Evolutionary conservation across 352 stramenopile species (phyloP).

Genomic region (Phytophthora pluvialis): DNA sequence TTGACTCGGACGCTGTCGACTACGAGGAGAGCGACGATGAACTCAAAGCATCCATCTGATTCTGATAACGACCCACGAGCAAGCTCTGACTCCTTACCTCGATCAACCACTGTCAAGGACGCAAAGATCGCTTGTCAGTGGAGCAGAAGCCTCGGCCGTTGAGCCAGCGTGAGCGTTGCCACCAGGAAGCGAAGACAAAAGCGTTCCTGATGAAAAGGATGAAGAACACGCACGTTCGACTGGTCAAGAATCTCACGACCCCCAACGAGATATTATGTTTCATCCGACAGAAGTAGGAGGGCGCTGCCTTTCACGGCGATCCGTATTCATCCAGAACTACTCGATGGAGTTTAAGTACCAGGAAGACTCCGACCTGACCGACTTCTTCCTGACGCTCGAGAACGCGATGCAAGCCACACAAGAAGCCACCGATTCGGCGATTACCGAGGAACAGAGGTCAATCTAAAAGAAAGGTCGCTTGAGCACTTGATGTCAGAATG

Average conservation of each 20-base stretch:
- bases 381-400: neutral
- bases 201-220: neutral
- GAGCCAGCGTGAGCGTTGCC: neutral
- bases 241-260: neutral
- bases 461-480: too few relatives aligned
- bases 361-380: too few relatives aligned
- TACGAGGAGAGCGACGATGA: constrained; percentile 17
- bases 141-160: neutral
- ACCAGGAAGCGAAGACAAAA: neutral
- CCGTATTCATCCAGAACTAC: too few relatives aligned
- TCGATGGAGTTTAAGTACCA: too few relatives aligned
- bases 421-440: neutral
- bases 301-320: too few relatives aligned
- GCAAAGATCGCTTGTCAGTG: neutral
- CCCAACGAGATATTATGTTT: too few relatives aligned
- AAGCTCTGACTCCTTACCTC: neutral
- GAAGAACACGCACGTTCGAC: neutral
- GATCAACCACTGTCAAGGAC: neutral
- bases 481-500: too few relatives aligned
- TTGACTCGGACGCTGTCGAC: constrained; percentile 8
- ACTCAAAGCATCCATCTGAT: neutral
- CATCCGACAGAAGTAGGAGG: too few relatives aligned
- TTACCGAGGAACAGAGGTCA: neutral
- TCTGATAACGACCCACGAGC: constrained; percentile 6
- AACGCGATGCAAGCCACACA: neutral